Base-by-base conservation (phyloP, 1,284 basidiomycete species). In the Peniophora sp. region DNA sequence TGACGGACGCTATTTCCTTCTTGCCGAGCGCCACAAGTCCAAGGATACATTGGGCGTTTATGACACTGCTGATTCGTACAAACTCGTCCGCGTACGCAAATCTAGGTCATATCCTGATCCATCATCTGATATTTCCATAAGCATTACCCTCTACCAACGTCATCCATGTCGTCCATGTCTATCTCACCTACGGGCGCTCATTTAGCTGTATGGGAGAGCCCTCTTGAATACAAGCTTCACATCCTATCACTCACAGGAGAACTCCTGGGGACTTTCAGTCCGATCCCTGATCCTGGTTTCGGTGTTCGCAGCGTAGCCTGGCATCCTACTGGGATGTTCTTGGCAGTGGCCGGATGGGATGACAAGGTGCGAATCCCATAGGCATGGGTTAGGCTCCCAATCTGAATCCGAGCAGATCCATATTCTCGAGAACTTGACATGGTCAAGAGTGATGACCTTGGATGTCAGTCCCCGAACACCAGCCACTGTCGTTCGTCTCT, bases 41-140 rank as follows among this genome's bases (percentile, higher is more conserved):
- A 92, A 86, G 64, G 92, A 94, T 61, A 85, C 83, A 0, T 61
- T 92, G 1, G 89, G 90, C 12, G 69, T 95, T 2, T 95, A 95
- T 63, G 92, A 94, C 60, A 70, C 80, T 2, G 61, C 71, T 2
- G 78, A 88, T 54, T 70, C 72, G 0, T 92, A 85, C 63, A 81
- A 81, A 55, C 72, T 93, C 18, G 76, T 88, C 44, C 75, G 90
- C 60, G 92, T 93, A 65, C 50, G 83, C 66, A n/a, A n/a, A n/a
- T n/a, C n/a, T n/a, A n/a, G n/a, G n/a, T n/a, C n/a, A n/a, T n/a
- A n/a, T n/a, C n/a, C n/a, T n/a, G n/a, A n/a, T n/a, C n/a, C n/a
- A n/a, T n/a, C n/a, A n/a, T 24, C 15, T 8, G 24, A 15, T 17
- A 37, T 44, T 36, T 50, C 35, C 55, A 17, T 14, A 44, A 88